These are phyloP conservation scores for Epichloe scottii DNA, from an alignment of 2,329 filamentous ascomycete genomes.

Conservation along the genomic window DNA sequence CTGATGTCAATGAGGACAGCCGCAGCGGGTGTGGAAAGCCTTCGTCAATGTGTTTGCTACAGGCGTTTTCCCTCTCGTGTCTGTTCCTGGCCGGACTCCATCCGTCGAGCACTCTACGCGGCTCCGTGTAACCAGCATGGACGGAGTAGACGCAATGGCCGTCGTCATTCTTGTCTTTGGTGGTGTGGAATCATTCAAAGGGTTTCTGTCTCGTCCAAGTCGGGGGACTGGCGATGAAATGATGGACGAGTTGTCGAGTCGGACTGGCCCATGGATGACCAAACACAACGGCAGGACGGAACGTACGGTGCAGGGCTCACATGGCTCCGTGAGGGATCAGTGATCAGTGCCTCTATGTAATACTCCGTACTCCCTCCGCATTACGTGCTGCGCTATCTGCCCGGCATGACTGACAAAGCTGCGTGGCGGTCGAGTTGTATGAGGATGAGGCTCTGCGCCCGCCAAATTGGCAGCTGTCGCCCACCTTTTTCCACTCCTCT, in stretches of 20 bases:
- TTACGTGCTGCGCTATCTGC: neutral
- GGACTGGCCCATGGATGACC: neutral
- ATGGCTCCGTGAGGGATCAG: neutral
- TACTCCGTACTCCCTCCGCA: no score
- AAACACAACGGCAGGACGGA: neutral
- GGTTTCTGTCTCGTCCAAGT: neutral
- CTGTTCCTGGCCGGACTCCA: neutral
- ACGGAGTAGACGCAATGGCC: no score
- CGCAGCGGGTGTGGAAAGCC: no score
- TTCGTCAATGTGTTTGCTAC: no score
- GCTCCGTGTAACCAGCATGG: neutral
- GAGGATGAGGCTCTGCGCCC: constrained; percentile 1
- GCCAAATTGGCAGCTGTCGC: neutral
- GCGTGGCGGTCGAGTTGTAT: neutral
- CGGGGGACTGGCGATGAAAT: neutral
- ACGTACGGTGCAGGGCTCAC: neutral
- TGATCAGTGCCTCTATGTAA: neutral
- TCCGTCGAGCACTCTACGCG: no score
- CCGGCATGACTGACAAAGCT: neutral
- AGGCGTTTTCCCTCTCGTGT: no score
- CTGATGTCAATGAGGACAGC: neutral
- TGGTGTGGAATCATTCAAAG: no score
- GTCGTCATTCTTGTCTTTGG: constrained; percentile 1
- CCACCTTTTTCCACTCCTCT: neutral
- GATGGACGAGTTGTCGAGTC: neutral